Base-by-base conservation (phyloP, 768 basidiomycete genomes). In the Phanerochaete carnosa region DNA sequence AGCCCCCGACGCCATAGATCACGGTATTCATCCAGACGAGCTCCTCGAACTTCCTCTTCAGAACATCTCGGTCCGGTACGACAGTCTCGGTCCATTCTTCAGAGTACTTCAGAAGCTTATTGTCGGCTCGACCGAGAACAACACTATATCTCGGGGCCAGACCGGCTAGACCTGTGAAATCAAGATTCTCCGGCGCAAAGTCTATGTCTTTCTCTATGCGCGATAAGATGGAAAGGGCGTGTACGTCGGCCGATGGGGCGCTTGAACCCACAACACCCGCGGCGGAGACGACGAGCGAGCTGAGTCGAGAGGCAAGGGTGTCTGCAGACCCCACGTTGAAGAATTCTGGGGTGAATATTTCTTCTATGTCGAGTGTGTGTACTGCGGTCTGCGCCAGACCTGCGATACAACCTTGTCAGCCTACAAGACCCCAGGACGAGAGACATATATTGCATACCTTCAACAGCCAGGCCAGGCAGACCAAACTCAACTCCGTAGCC, bases 401-500 rank as follows among this genome's bases (percentile, higher is more conserved):
- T 32, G 54, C 1, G 19, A 15, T 7, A n/a, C n/a, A n/a, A 0
- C 1, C 1, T 3, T 52, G 45, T 53, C 23, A 45, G 22, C 33
- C 16, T 45, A 15, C 33, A 7, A 7, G 33, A 35, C 33, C 7
- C 23, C 5, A 32, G 25, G 13, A 22, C 26, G 15, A 25, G n/a
- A 4, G 5, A 29, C 13, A 30, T 32, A n/a, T n/a, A n/a, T 55
- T 2, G 32, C 60, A 2, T 55, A 87, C 88, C 89, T 75, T 90
- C 88, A 1, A 82, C 83, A 1, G 83, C 70, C 50, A 88, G 69
- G 0, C 87, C 88, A 6, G 82, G 79, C 23, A 86, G 59, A 16
- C 79, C 76, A 60, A 89, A 89, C 67, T 90, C 89, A 3, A 79
- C 69, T 2, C 86, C 88, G 70, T 83, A 82, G 15, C 85, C 88